Evolutionary conservation across 108 stramenopile genomes (phyloP), one percentile per base, ranked within the genome.

Genomic region (Conticribra weissflogii): DNA sequence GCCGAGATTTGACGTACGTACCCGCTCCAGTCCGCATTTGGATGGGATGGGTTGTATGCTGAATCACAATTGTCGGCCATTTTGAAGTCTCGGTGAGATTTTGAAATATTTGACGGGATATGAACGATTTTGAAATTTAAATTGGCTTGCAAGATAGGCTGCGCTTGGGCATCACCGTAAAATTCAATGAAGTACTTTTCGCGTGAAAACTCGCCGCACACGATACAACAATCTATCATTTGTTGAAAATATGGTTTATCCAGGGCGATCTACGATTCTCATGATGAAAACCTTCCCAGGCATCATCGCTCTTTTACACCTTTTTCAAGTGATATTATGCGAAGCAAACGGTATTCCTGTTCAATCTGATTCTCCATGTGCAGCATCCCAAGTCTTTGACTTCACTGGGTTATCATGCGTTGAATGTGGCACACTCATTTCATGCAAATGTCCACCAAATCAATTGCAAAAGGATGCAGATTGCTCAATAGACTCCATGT

Each of bases 21-120:
- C 14, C 85, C 85, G n/a, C 74, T 72, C 85, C 85, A 86, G 45
- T 86, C 85, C 17, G 80, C 80, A 55, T 78, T 65, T 14, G 68
- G 77, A 51, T 83, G 67, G 23, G 25, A 19, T 18, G 72, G 82
- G 28, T 79, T 77, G 46, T 77, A 82, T 3, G 36, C 5, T 41
- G 36, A 12, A 12, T 56, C 15, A 18, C n/a, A n/a, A n/a, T 56
- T 27, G 16, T 28, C 24, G 25, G 62, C 21, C 19, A 41, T 7
- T 29, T 31, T 57, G 29, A 31, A 54, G n/a, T n/a, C n/a, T n/a
- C n/a, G n/a, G n/a, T n/a, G n/a, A n/a, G n/a, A n/a, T n/a, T n/a
- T n/a, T n/a, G n/a, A n/a, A n/a, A n/a, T n/a, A n/a, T n/a, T n/a
- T n/a, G n/a, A n/a, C n/a, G n/a, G n/a, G n/a, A n/a, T n/a, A n/a